Percentiles rank a stretch among this genome's conserved stretches.
Conservation (phyloP, 345 rosid species). For the Iberis pinnata region DNA sequence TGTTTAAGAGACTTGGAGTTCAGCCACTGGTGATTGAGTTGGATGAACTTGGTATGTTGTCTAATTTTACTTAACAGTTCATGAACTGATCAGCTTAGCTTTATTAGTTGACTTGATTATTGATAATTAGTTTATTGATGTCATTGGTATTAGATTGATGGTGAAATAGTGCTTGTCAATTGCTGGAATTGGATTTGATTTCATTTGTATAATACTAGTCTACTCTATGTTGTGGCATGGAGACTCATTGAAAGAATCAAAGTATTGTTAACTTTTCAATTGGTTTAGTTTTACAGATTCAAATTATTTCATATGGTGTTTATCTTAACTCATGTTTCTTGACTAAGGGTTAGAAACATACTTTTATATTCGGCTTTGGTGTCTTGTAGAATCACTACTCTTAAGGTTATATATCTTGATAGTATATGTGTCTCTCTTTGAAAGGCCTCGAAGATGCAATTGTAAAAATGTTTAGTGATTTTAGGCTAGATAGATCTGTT, state of each 20-base stretch:
- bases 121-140: background rate
- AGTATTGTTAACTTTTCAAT: background rate
- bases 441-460: slow-evolving; percentile 3
- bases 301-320: background rate
- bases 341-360: background rate
- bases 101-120: too few species aligned
- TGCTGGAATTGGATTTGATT: slow-evolving; percentile 9
- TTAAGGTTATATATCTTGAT: background rate
- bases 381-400: slow-evolving; percentile 6
- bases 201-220: background rate
- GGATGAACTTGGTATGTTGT: slow-evolving; percentile 72
- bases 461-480: background rate
- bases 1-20: slow-evolving; percentile 73
- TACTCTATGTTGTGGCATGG: background rate
- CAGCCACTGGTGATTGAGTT: slow-evolving; percentile 74
- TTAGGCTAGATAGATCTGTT: too few species aligned
- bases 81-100: too few species aligned
- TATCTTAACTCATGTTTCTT: background rate
- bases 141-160: slow-evolving; percentile 1
- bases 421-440: background rate
- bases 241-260: background rate
- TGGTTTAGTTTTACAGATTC: background rate
- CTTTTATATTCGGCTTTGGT: background rate
- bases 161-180: background rate
- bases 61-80: too few species aligned